Evolutionary conservation across 495 filamentous ascomycete genomes (phyloP).

Genomic region (Tuber melanosporum): DNA sequence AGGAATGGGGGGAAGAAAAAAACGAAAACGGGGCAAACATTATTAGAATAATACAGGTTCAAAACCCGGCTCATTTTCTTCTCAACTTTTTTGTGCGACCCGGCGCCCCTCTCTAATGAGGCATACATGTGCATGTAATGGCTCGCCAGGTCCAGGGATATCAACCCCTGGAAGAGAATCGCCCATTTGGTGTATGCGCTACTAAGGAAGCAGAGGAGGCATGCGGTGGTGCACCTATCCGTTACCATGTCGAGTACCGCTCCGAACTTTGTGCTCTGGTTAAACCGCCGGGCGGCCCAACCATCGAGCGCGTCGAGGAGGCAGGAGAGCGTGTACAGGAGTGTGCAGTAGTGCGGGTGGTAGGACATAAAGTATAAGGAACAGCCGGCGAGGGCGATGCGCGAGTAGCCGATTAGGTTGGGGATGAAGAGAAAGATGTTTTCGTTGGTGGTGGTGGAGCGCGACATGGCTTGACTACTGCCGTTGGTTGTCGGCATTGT

Average conservation of each 20-base stretch:
- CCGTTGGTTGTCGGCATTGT: background rate
- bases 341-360: slow-evolving; percentile 85
- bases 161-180: slow-evolving; percentile 86
- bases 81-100: slow-evolving; percentile 84
- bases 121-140: slow-evolving; percentile 98
- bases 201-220: slow-evolving; percentile 84
- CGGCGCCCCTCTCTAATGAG: slow-evolving; percentile 37
- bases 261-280: slow-evolving; percentile 88
- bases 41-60: slow-evolving; percentile 94
- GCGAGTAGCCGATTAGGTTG: slow-evolving; percentile 87
- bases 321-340: slow-evolving; percentile 87
- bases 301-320: slow-evolving; percentile 92
- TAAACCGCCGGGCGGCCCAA: slow-evolving; percentile 74
- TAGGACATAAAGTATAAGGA: slow-evolving; percentile 98
- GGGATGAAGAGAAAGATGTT: slow-evolving; percentile 92
- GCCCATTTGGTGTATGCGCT: slow-evolving; percentile 87
- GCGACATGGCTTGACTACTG: background rate
- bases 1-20: background rate
- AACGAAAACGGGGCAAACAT: slow-evolving; percentile 52
- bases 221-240: slow-evolving; percentile 89
- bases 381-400: slow-evolving; percentile 79
- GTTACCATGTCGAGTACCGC: slow-evolving; percentile 97
- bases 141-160: slow-evolving; percentile 82
- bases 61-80: slow-evolving; percentile 69
- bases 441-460: slow-evolving; percentile 46